Evolutionary conservation across 495 filamentous ascomycete genomes (phyloP), one percentile per base, ranked within the genome.

Genomic region (Venustampulla echinocandica): DNA sequence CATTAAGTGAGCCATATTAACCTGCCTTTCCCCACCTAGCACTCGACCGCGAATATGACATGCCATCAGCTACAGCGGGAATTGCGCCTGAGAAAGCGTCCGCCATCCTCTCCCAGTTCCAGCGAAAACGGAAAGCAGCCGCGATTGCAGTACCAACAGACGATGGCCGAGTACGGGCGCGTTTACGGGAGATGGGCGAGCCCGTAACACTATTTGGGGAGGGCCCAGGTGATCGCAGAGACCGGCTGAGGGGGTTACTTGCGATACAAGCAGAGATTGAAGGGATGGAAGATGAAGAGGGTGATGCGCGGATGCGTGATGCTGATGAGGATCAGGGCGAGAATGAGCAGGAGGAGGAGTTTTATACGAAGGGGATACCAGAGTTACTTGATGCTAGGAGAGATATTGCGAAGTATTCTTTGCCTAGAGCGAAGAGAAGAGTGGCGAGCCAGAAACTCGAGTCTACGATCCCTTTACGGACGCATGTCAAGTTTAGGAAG

Each of bases 191-290:
- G 54, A 70, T 95, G 27, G 85, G 84, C 10, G 82, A 99, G 60
- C 93, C 92, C 2, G 82, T 97, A 45, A 99, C 93, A 4, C 73
- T 97, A 0, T 99, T 99, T 55, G 92, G 87, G 35, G 92, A 99
- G 71, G 89, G 87, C 4, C 84, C 83, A 0, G 80, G 70, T 4
- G 90, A 97, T 54, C 71, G 92, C 46, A 75, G 92, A 67, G 92
- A 96, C 51, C 77, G 92, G 46, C 61, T 99, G 49, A 79, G 92
- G 56, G 84, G 87, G 59, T 67, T 97, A 0, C 69, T 97, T 32
- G 81, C 82, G 2, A 75, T 77, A 25, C 69, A 85, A 48, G 77
- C 79, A n/a, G 87, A 93, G 52, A 67, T 69, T 3, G 60, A 71
- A 18, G 67, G 61, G 11, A 71, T 58, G 10, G 64, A 71, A 43